Evolutionary conservation across 176 grass and related monocot genomes (phyloP), one percentile per base, ranked within the genome.

Genomic region (Saccharum officinarum): DNA sequence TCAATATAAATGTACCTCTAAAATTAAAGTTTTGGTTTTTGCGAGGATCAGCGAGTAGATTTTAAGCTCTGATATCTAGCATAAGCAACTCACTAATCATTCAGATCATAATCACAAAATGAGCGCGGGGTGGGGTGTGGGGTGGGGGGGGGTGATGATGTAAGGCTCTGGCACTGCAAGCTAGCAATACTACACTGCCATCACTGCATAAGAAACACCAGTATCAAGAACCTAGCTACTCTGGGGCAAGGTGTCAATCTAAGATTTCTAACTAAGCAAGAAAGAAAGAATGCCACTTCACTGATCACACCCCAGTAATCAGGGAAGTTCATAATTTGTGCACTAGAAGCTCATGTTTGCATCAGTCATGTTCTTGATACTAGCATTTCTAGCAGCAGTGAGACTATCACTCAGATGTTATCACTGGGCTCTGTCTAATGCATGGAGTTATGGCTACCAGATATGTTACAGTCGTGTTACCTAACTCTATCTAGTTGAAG

Each of bases 121-220:
- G 23, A 30, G 45, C 28, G 1, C 0, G 0, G 23, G 70, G 23
- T 9, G 33, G 3, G n/a, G n/a, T n/a, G 33, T 2, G 33, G 33
- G 33, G 33, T 34, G 33, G 31, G 31, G 31, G 31, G 1, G 45
- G 15, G 26, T 2, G 34, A 37, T 10, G 14, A n/a, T 13, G 14
- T 22, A 1, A 39, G 38, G 71, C 64, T 67, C 14, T 16, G 15
- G 13, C 42, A 73, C 42, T 31, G 10, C 34, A 28, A 12, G 65
- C 30, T 22, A 81, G 18, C 20, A 33, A n/a, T 69, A 52, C 44
- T 52, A 50, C 31, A 37, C 30, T 80, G 17, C 42, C 65, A 81
- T 67, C 45, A 37, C 64, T 80, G 42, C 78, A 54, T 38, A 37
- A 81, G 79, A 81, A 81, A 81, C 79, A 81, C 44, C 18, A 47